Evolutionary conservation across 768 basidiomycete species (phyloP).

Genomic region (Tephrocybe sp.): DNA sequence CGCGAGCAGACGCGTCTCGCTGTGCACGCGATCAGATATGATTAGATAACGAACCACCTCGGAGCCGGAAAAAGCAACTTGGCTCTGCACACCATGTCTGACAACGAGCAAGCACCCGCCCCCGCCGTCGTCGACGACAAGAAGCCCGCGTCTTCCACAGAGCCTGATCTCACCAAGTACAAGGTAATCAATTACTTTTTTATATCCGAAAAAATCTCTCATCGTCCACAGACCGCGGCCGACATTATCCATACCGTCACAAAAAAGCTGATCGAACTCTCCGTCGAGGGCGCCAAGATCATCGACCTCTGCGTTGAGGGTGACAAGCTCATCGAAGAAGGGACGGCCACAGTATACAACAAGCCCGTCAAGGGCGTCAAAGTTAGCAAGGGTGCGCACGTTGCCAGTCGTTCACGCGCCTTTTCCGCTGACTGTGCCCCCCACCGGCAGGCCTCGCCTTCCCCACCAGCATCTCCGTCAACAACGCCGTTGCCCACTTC

Average conservation of each 20-base stretch:
- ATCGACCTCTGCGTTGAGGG: conserved; percentile 92
- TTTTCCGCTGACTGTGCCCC: conserved; percentile 2
- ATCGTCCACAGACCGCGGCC: conserved; percentile 68
- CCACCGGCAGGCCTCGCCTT: conserved; percentile 80
- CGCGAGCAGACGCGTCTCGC: neutral
- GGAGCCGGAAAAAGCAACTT: conserved; percentile 8
- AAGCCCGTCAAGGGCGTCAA: conserved; percentile 88
- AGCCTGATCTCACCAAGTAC: conserved; percentile 84
- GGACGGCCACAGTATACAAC: conserved; percentile 85
- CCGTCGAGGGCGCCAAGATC: conserved; percentile 80
- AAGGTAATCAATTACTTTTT: conserved; percentile 52
- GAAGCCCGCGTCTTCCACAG: conserved; percentile 55
- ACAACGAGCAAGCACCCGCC: conserved; percentile 48
- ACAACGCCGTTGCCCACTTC: conserved; percentile 95
- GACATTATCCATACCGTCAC: conserved; percentile 86
- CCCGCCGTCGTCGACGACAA: conserved; percentile 42
- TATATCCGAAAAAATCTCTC: conserved; percentile 12
- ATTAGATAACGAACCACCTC: conserved; percentile 17
- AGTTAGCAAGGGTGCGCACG: conserved; percentile 70
- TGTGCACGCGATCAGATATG: conserved; percentile 19
- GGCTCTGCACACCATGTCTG: conserved; percentile 55
- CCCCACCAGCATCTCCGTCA: conserved; percentile 92
- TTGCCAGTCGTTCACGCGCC: conserved; percentile 21
- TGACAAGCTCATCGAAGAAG: conserved; percentile 90
- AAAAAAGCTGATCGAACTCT: conserved; percentile 78